Base-by-base conservation (phyloP, 2,329 filamentous ascomycete species). In the Colletotrichum sp. region DNA sequence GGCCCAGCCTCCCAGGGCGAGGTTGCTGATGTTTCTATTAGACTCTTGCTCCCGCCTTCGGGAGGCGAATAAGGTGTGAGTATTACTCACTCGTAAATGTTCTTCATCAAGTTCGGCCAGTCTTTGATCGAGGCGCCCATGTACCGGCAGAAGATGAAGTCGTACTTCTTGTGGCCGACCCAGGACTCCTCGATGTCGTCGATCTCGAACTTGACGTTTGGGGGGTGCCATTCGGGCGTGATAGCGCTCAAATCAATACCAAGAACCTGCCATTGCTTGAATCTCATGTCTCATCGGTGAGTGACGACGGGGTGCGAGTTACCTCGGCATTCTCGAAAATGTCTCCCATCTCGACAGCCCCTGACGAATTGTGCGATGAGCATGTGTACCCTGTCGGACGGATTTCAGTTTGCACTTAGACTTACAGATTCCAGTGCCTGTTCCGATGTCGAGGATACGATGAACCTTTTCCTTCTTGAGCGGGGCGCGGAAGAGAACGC, bases 181-280 rank as follows among this genome's bases (percentile, higher is more conserved):
- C 86, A 87, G 21, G 81, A 78, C 26, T 89, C 86, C 80, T 92
- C 91, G 34, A 90, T 89, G 80, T 94, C 92, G 81, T 94, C 92
- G 44, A 94, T 89, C 74, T 92, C 87, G 78, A 94, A 94, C 74
- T 89, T 87, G 75, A 92, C 90, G 79, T 94, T 94, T 32, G 87
- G 89, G 1, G 94, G 94, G 1, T 18, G 77, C 81, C 81, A 84
- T 1, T 71, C 62, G 2, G 76, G 66, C n/a, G 57, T 26, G 8
- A 73, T 68, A 0, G 73, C 59, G 26, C 74, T 77, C 9, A 78
- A 24, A 34, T 78, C 76, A 7, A 57, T 66, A 0, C 76, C 76
- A n/a, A 68, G 44, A 4, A 78, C 55, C 67, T 77, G 21, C 0
- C 18, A 49, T 49, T 7, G 3, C 18, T 0, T 49, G 39, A 49